Evolutionary conservation across 805 yeast genomes (phyloP).

Genomic region (Yarrowia yakushimensis): DNA sequence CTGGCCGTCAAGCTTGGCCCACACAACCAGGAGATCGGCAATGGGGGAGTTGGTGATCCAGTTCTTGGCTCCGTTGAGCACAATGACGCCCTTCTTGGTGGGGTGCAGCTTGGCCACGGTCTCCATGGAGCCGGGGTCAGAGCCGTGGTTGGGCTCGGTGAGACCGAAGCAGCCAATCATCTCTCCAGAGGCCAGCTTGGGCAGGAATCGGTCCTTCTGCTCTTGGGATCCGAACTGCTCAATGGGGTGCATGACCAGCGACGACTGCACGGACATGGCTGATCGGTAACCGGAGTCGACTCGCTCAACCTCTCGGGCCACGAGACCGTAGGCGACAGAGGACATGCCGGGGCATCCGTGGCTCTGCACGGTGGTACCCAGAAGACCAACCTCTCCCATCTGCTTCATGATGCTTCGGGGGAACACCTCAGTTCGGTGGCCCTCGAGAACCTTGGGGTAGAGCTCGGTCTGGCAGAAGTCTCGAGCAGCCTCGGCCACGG

Average conservation of each 20-base stretch:
- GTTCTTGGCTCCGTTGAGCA: slow-evolving; percentile 43
- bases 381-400: slow-evolving; percentile 43
- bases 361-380: slow-evolving; percentile 44
- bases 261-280: slow-evolving; percentile 46
- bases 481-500: slow-evolving; percentile 40
- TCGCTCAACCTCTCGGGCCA: slow-evolving; percentile 46
- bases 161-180: slow-evolving; percentile 59
- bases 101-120: slow-evolving; percentile 48
- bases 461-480: slow-evolving; percentile 41
- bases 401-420: slow-evolving; percentile 40
- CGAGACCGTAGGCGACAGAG: slow-evolving; percentile 44
- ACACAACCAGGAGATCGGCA: slow-evolving; percentile 43
- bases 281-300: slow-evolving; percentile 46
- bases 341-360: slow-evolving; percentile 45
- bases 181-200: slow-evolving; percentile 43
- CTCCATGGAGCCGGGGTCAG: slow-evolving; percentile 57
- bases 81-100: slow-evolving; percentile 42
- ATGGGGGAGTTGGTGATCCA: slow-evolving; percentile 49
- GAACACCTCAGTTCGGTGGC: slow-evolving; percentile 41
- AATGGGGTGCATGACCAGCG: slow-evolving; percentile 46
- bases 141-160: slow-evolving; percentile 64
- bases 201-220: slow-evolving; percentile 43
- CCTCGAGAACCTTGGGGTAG: slow-evolving; percentile 43
- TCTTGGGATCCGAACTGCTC: slow-evolving; percentile 42
- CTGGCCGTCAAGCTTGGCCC: slow-evolving; percentile 46